phyloP scores from a whole-genome alignment of 768 basidiomycete genomes.

The Boletus reticulatus region DNA sequence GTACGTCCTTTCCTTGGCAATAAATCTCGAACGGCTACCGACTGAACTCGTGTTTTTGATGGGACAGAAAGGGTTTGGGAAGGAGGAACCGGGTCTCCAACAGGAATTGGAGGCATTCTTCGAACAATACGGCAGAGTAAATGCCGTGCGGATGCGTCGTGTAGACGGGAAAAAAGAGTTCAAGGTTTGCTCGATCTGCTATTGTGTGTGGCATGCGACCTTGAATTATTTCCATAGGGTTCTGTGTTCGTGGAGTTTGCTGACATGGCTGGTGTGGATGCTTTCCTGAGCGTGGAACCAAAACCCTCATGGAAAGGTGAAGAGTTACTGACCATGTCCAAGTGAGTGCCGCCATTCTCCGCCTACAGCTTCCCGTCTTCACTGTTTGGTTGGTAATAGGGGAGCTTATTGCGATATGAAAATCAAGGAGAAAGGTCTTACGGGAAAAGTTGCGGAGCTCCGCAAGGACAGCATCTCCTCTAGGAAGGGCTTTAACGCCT shows the following conservation, averaged over 20 bases:
- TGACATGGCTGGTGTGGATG: constrained; percentile 62
- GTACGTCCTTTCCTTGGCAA: constrained; percentile 47
- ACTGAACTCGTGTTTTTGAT: background rate
- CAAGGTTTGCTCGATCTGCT: constrained; percentile 56
- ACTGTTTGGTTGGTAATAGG: constrained; percentile 35
- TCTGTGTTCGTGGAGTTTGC: constrained; percentile 93
- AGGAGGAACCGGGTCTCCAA: constrained; percentile 63
- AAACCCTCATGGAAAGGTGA: constrained; percentile 78
- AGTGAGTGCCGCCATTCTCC: constrained; percentile 45
- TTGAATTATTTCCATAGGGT: constrained; percentile 47
- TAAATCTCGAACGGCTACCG: background rate
- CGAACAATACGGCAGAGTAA: constrained; percentile 68
- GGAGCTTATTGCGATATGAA: constrained; percentile 94
- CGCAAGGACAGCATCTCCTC: constrained; percentile 54
- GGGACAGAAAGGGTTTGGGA: constrained; percentile 83
- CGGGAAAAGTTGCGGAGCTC: constrained; percentile 62
- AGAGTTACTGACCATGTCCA: constrained; percentile 83
- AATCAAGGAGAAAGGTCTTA: constrained; percentile 90
- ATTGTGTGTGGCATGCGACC: background rate
- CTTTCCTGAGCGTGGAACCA: constrained; percentile 77
- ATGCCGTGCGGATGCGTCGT: constrained; percentile 86
- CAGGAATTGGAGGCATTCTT: constrained; percentile 78
- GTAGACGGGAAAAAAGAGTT: constrained; percentile 76
- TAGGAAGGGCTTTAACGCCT: constrained; percentile 73
- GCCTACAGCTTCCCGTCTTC: background rate